Evolutionary conservation across 139 green algal genomes (phyloP), one percentile per base, ranked within the genome.

Genomic region (Coccomyxa sp.): DNA sequence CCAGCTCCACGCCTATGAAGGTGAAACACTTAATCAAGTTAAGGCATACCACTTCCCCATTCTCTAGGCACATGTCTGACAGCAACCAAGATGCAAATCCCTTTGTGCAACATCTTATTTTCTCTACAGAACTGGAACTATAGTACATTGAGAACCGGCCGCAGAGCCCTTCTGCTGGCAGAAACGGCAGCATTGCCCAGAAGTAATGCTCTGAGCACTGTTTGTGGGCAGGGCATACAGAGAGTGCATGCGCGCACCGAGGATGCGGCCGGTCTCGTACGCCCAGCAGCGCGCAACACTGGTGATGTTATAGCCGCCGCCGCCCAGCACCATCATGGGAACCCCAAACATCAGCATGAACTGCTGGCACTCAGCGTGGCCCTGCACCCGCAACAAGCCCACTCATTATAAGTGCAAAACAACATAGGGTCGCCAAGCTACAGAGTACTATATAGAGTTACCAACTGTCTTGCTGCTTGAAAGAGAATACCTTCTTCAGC

Each of bases 231-330:
- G 38, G 38, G 38, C 38, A 51, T 51, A 51, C 3, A 51, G 38
- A 7, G 38, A 51, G 38, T 51, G 38, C 38, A 10, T 27, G 75
- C 59, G 67, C 60, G 84, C 86, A 88, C 91, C 91, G 14, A 94
- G 82, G 74, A 97, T 84, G 76, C 90, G 85, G 21, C 91, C 94
- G 13, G 97, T 99, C 91, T 99, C 97, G 63, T 95, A 97, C 13
- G 95, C 92, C 97, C 97, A 99, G 88, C 96, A 98, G 15, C 96
- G 90, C 0, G 96, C 95, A 28, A 99, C 96, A 71, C 98, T 99
- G 81, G 92, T 94, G 82, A 99, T 98, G 77, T 93, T 99, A 91
- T 99, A 99, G 0, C 97, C 97, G 11, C 96, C 97, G 10, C 96
- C 96, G 0, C 96, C 96, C 77, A 98, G 88, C 76, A 98, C 92